These are phyloP conservation scores for Meredithiella fracta DNA, from an alignment of 2,329 filamentous ascomycete species.

Conservation along the genomic window DNA sequence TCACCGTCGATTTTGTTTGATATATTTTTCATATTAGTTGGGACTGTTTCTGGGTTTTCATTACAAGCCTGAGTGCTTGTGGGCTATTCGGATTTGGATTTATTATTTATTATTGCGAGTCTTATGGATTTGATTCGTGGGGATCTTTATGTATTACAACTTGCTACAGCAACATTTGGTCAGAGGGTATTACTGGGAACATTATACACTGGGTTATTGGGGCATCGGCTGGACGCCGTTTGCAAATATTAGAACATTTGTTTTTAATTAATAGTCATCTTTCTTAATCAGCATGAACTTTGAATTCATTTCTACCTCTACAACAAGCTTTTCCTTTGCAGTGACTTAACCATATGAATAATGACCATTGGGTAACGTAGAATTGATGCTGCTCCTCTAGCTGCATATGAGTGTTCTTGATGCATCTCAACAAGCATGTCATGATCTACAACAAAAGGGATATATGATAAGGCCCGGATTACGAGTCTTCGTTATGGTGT, in stretches of 20 bases:
- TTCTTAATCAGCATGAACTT: not conserved
- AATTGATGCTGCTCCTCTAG: not conserved
- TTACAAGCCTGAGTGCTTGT: not conserved
- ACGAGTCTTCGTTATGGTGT: not conserved
- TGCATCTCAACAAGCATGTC: not conserved
- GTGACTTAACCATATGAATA: not conserved
- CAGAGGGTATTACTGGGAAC: not conserved
- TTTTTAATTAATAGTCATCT: not conserved
- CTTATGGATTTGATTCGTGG: not conserved
- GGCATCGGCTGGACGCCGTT: not conserved
- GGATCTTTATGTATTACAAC: not conserved
- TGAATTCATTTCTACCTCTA: not conserved
- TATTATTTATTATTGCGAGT: not conserved
- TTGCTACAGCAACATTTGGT: conserved; percentile 1
- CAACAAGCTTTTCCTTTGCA: not conserved
- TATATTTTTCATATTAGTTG: not conserved
- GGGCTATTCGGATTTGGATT: no score
- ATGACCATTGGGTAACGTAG: not conserved
- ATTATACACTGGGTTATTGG: not conserved
- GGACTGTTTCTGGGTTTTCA: not conserved
- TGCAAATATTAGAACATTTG: not conserved
- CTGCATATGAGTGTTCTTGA: not conserved
- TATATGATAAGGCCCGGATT: not conserved
- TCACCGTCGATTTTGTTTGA: not conserved
- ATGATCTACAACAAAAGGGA: not conserved